These are phyloP conservation scores for Solanum hybrid DNA, from an alignment of 305 asterid species.

Conservation along the genomic window DNA sequence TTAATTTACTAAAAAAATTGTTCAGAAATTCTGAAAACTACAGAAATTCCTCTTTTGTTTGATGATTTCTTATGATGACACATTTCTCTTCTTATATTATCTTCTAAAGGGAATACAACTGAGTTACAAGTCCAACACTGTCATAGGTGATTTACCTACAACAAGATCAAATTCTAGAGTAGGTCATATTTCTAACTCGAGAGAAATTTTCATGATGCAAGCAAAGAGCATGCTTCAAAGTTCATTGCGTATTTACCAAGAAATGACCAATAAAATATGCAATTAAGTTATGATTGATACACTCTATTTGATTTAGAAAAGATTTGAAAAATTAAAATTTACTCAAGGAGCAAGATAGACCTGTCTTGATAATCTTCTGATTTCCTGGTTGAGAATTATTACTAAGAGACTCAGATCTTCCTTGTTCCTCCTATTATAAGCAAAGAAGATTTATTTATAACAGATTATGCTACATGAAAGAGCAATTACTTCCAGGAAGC, in stretches of 20 bases:
- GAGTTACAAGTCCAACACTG: not conserved
- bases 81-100: not conserved
- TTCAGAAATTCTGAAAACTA: not conserved
- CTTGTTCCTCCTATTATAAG: conserved; percentile 57
- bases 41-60: not conserved
- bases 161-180: not conserved
- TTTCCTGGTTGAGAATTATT: conserved; percentile 82
- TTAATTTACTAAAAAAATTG: not conserved
- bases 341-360: conserved; percentile 24
- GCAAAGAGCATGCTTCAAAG: not conserved
- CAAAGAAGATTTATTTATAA: not conserved
- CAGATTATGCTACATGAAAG: not conserved
- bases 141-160: not conserved
- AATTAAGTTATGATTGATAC: not conserved
- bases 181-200: not conserved
- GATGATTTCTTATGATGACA: not conserved
- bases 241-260: not conserved
- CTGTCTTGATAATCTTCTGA: conserved; percentile 85
- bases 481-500: not conserved
- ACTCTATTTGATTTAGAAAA: not conserved
- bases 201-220: not conserved
- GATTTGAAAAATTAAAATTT: not conserved
- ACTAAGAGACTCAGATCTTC: conserved; percentile 77
- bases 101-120: not conserved
- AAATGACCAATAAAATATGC: not conserved